Base-by-base conservation (phyloP, 495 filamentous ascomycete genomes). In the Staphylotrichum longicolle region DNA sequence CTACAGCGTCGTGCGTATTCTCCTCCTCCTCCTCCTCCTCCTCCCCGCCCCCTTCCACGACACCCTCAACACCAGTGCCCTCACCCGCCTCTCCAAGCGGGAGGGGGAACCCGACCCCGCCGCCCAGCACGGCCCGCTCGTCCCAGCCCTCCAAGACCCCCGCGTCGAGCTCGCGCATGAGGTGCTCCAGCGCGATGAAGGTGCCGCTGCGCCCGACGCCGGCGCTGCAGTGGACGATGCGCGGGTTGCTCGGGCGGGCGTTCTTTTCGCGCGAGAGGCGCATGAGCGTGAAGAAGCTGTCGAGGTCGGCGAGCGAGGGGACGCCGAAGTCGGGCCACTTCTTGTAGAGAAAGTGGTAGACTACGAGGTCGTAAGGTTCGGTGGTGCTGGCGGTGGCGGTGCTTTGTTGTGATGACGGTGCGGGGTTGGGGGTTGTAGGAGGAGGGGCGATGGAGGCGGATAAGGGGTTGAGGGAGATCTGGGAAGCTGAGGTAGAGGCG, bases 271-370 rank as follows among this genome's bases (percentile, higher is more conserved):
- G 83, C 4, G 91, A 93, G 40, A 92, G 73, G 45, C 82, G 82
- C 75, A 97, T 87, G 9, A 97, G 76, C 37, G 88, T 82, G 20
- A 97, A 82, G 47, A 99, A 86, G 39, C 88, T 88, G 35, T 81
- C 81, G 39, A 91, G 84, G 64, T 96, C 89, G 27, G 88, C 83
- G 30, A 89, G 84, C 68, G 89, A 87, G 0, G 95, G 93, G 10
- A 95, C 88, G 30, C 88, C 86, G 68, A 94, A 96, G 74, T 99
- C 94, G 40, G 94, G 91, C 94, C 95, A 99, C 51, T 86, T 88
- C 55, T 86, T 87, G 73, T 96, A 99, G 7, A 96, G 82, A 50
- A 95, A 86, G 73, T 99, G 94, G 84, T 85, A 95, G 45, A 98
- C 83, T 27, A 27, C 20, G 20, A 27, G 20, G 1, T 27, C 20